Evolutionary conservation across 2,329 filamentous ascomycete species (phyloP).

Genomic region (Fusarium chaquense): DNA sequence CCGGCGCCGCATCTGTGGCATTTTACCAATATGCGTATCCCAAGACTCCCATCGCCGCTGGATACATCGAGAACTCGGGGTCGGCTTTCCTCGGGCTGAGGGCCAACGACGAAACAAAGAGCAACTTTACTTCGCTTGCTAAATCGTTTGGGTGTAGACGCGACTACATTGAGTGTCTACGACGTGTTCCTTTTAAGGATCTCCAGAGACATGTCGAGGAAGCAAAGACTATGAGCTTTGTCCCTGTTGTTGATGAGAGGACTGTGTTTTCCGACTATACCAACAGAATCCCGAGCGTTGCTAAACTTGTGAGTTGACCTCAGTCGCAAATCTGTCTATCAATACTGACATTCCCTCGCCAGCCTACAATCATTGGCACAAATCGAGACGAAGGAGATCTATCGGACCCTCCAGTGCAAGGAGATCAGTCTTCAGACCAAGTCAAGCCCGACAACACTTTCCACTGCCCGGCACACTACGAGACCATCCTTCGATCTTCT

Average conservation of each 20-base stretch:
- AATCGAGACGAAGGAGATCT: conserved; percentile 13
- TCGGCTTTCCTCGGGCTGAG: neutral
- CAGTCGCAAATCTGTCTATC: no score
- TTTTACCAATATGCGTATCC: conserved; percentile 23
- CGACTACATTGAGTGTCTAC: conserved; percentile 1
- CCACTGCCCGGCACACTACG: conserved; percentile 8
- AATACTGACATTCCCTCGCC: neutral
- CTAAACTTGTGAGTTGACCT: conserved; percentile 1
- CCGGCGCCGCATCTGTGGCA: conserved; percentile 4
- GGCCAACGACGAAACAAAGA: neutral
- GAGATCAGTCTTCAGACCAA: neutral
- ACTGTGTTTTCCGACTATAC: conserved; percentile 8
- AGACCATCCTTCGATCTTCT: neutral
- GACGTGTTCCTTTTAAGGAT: neutral
- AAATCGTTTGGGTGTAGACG: conserved; percentile 4
- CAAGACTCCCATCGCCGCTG: conserved; percentile 2
- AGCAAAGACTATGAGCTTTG: conserved; percentile 3
- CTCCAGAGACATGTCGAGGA: conserved; percentile 7
- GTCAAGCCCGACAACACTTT: neutral
- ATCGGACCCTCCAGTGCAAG: neutral
- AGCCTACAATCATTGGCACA: conserved; percentile 11
- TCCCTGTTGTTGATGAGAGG: conserved; percentile 5
- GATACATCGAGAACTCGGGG: conserved; percentile 11
- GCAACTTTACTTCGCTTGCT: conserved; percentile 3
- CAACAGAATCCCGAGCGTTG: neutral